Evolutionary conservation across 768 basidiomycete species (phyloP), one percentile per base, ranked within the genome.

Genomic region (Phanerodontia chrysosporium): DNA sequence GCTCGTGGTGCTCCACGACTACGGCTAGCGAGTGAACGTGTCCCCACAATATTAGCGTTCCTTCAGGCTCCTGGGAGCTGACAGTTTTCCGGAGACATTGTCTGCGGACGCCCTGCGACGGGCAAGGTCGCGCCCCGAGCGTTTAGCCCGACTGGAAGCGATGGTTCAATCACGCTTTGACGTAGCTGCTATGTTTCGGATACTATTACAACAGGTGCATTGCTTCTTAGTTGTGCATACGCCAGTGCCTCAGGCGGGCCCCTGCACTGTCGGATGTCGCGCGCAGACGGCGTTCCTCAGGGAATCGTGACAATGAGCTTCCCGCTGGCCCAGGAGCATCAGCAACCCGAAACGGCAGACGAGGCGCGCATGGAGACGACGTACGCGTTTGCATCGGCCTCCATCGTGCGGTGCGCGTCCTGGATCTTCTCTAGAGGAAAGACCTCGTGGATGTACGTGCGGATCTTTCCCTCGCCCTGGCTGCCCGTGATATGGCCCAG

Each of bases 361-460:
- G 30, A 45, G 51, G 36, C n/a, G n/a, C n/a, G n/a, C n/a, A n/a
- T n/a, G n/a, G n/a, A n/a, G n/a, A n/a, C n/a, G 3, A 66, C 76
- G 69, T 53, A 69, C 72, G 73, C 78, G 63, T 82, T 87, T 72
- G 76, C 80, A 67, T 93, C 88, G 58, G 76, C 83, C 69, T 89
- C 85, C 88, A 98, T 94, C 73, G 91, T 91, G 60, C 79, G 77
- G 62, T 93, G 92, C 1, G 93, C 94, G 29, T 82, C 81, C 65
- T 84, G 83, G 52, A 96, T 90, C 52, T 90, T 78, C 13, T 80
- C 79, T 91, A 90, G 93, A 1, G 83, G 78, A 73, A 87, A 95
- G 18, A 91, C 92, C 79, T 90, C 85, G 70, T 96, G 87, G 51
- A 96, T 85, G 64, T 87, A 90, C 0, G 86, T 82, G 61, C 81